Conservation (phyloP, 768 basidiomycete species). For the Suillus alpinus region DNA sequence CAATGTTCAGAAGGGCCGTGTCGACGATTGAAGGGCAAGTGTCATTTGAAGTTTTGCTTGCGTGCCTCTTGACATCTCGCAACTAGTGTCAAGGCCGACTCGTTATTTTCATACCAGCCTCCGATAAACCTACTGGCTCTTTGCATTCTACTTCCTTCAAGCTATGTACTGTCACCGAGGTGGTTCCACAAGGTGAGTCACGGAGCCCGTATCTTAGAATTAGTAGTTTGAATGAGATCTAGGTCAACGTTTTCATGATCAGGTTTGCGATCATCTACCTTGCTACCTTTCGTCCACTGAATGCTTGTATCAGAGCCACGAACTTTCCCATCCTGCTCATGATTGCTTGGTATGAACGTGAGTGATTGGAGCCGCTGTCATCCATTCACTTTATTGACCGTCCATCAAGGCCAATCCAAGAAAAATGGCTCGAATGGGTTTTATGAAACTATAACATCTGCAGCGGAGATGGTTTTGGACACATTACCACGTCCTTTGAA, state of each 20-base stretch:
- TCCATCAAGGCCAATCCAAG: constrained; percentile 54
- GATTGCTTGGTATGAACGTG: constrained; percentile 83
- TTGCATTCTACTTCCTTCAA: constrained; percentile 81
- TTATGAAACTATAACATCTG: constrained; percentile 66
- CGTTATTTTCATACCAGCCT: constrained; percentile 90
- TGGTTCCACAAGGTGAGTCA: constrained; percentile 92
- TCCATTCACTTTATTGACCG: constrained; percentile 1
- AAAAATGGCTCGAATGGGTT: constrained; percentile 60
- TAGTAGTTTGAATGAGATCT: constrained; percentile 14
- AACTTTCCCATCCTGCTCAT: constrained; percentile 80
- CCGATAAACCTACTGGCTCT: constrained; percentile 90
- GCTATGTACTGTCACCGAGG: constrained; percentile 82
- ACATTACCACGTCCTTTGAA: constrained; percentile 74
- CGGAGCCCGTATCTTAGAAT: constrained; percentile 3
- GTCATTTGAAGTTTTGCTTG: constrained; percentile 7
- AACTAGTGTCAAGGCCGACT: constrained; percentile 80
- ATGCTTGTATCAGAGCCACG: constrained; percentile 49
- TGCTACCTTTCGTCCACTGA: neutral
- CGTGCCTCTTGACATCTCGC: constrained; percentile 10
- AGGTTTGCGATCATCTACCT: constrained; percentile 39
- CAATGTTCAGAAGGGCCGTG: constrained; percentile 93
- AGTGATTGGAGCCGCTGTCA: constrained; percentile 4
- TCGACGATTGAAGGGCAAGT: constrained; percentile 88
- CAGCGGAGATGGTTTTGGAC: constrained; percentile 70
- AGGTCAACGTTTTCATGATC: constrained; percentile 90